Evolutionary conservation across 2,329 filamentous ascomycete genomes (phyloP), one percentile per base, ranked within the genome.

Genomic region (Dothideomycetidae sp.): DNA sequence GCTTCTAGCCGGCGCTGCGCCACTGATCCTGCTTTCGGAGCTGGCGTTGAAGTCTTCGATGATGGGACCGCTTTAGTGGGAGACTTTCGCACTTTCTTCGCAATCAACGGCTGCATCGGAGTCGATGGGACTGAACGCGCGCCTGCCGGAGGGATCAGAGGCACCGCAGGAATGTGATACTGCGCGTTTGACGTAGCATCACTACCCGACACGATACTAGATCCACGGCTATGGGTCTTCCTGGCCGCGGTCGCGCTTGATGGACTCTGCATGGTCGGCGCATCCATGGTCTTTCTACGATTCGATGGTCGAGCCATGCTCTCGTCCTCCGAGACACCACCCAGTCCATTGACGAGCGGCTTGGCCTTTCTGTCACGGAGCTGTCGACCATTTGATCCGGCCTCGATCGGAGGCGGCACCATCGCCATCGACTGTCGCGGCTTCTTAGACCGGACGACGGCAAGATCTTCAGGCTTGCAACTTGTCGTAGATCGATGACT

Each of bases 391-490:
- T 56, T 54, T 4, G 52, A 53, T 1, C 67, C 70, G 29, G 60
- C 52, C 31, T 64, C 64, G 10, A 72, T 66, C 10, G 59, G 53
- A n/a, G 56, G 50, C 11, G 56, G 64, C 2, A 19, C 37, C n/a
- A 38, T 29, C 4, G 17, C 32, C 5, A 37, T 13, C 18, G 71
- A 70, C 50, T 79, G 73, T 4, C 74, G 71, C 46, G 88, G 82
- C 41, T 65, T 65, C 51, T 64, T 66, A 9, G 49, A 70, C 64
- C 49, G 78, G 62, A 44, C 67, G 60, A 47, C 75, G 60, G 37
- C 71, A 5, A 96, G 67, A 31, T 94, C 85, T 47, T 92, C 81
- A 5, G 77, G 70, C 19, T 67, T 78, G 57, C 71, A 83, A 58
- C 85, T 93, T 36, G 68, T 68, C 0, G 80, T 85, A 48, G 84